Evolutionary conservation across 108 stramenopile genomes (phyloP).

Genomic region (Pseudonitzschia delicatissima): DNA sequence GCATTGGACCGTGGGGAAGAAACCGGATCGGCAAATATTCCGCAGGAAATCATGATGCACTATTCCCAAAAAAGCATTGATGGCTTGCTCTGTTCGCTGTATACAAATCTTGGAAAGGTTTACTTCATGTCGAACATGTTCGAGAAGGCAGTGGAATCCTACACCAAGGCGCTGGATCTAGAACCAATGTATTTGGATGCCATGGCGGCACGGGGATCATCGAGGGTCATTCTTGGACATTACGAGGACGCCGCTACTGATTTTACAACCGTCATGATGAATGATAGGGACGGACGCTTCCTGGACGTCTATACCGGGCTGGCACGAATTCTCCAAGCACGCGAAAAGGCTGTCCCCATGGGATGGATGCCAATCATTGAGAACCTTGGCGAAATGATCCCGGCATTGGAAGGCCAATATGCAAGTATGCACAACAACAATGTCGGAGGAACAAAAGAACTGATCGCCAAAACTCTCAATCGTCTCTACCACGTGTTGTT

Average conservation of each 20-base stretch:
- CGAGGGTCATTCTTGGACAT: constrained; percentile 66
- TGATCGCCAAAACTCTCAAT: constrained; percentile 50
- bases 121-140: constrained; percentile 89
- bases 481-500: constrained; percentile 74
- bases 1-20: constrained; percentile 22
- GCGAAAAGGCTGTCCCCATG: constrained; percentile 48
- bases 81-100: constrained; percentile 56
- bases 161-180: constrained; percentile 49
- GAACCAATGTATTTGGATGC: constrained; percentile 68
- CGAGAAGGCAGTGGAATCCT: constrained; percentile 59
- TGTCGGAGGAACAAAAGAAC: not conserved
- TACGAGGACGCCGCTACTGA: constrained; percentile 61
- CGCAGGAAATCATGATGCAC: constrained; percentile 56
- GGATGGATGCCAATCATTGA: constrained; percentile 63
- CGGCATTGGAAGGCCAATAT: constrained; percentile 28
- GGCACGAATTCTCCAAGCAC: constrained; percentile 60
- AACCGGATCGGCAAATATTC: constrained; percentile 23
- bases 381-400: constrained; percentile 33
- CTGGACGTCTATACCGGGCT: constrained; percentile 63
- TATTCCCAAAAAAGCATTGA: constrained; percentile 54
- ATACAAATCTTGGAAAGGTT: constrained; percentile 53
- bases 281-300: constrained; percentile 47
- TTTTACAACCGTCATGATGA: constrained; percentile 48
- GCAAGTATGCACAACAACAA: not conserved
- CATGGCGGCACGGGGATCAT: constrained; percentile 51